Evolutionary conservation across 1,284 basidiomycete species (phyloP).

Genomic region (Cronartium ribicola): DNA sequence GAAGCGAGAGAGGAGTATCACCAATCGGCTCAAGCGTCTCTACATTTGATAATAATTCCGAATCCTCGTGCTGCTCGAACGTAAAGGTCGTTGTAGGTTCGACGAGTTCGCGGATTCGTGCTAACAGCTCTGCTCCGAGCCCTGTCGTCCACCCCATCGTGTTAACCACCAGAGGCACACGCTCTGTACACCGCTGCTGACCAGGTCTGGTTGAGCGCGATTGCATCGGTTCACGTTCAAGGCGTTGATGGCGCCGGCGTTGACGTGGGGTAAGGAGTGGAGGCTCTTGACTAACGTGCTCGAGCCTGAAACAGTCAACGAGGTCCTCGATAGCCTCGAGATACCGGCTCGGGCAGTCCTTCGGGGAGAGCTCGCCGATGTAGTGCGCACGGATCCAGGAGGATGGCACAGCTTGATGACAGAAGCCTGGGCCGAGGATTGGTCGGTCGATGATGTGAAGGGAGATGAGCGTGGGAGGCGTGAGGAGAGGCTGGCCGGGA

Average conservation of each 20-base stretch:
- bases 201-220: too few species aligned
- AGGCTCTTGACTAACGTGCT: background rate
- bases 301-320: slow-evolving; percentile 9
- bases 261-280: background rate
- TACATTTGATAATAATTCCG: background rate
- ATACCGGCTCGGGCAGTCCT: slow-evolving; percentile 18
- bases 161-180: slow-evolving; percentile 32
- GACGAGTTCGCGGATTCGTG: slow-evolving; percentile 15
- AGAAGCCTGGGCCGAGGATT: slow-evolving; percentile 32
- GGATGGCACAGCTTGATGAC: slow-evolving; percentile 10
- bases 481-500: slow-evolving; percentile 38
- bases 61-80: slow-evolving; percentile 14
- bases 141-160: slow-evolving; percentile 40
- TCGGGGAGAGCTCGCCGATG: slow-evolving; percentile 30
- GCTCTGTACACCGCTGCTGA: background rate
- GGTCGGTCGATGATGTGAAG: slow-evolving; percentile 14
- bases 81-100: slow-evolving; percentile 21
- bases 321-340: slow-evolving; percentile 12
- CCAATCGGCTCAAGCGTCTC: slow-evolving; percentile 26
- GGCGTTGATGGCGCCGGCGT: background rate
- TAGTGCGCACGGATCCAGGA: slow-evolving; percentile 20
- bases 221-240: background rate
- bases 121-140: slow-evolving; percentile 26
- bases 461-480: slow-evolving; percentile 33
- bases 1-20: slow-evolving; percentile 21